phyloP scores from a whole-genome alignment of 2,329 filamentous ascomycete genomes.

The Lasiodiplodia theobromae region DNA sequence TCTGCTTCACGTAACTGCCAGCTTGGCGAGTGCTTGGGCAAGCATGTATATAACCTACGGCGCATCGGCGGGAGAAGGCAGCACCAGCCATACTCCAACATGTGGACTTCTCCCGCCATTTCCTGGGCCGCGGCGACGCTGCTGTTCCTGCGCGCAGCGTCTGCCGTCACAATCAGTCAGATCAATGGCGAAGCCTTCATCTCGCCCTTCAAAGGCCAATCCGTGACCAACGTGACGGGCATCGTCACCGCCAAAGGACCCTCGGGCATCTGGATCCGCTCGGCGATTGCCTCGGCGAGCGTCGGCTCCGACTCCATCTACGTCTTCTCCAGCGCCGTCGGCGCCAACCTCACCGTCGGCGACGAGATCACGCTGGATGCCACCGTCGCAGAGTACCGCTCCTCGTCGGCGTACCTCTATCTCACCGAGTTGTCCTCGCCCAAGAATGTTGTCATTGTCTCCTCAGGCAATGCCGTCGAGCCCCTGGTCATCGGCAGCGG shows the following conservation, averaged over 20 bases:
- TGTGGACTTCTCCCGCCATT: neutral
- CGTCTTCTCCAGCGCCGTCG: constrained; percentile 64
- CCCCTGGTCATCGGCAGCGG: constrained; percentile 68
- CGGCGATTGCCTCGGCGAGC: constrained; percentile 63
- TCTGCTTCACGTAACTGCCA: neutral
- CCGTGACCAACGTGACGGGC: constrained; percentile 66
- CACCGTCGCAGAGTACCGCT: constrained; percentile 66
- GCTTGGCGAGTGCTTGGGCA: constrained; percentile 19
- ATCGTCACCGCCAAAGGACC: constrained; percentile 69
- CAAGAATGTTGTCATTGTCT: constrained; percentile 60
- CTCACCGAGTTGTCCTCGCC: constrained; percentile 69
- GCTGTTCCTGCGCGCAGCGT: neutral
- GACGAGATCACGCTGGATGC: constrained; percentile 69
- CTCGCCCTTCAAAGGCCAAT: constrained; percentile 65
- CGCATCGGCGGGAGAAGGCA: neutral
- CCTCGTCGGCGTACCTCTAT: constrained; percentile 64
- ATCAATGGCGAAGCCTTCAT: constrained; percentile 73
- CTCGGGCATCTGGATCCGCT: constrained; percentile 70
- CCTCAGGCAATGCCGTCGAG: constrained; percentile 61
- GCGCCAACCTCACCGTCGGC: constrained; percentile 64
- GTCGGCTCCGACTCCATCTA: constrained; percentile 69
- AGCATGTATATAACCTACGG: constrained; percentile 6
- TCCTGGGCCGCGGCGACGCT: constrained; percentile 1
- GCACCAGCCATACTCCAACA: constrained; percentile 4
- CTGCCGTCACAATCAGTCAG: constrained; percentile 45